Evolutionary conservation across 176 grass and related monocot species (phyloP).

Genomic region (Oryza meridionalis): DNA sequence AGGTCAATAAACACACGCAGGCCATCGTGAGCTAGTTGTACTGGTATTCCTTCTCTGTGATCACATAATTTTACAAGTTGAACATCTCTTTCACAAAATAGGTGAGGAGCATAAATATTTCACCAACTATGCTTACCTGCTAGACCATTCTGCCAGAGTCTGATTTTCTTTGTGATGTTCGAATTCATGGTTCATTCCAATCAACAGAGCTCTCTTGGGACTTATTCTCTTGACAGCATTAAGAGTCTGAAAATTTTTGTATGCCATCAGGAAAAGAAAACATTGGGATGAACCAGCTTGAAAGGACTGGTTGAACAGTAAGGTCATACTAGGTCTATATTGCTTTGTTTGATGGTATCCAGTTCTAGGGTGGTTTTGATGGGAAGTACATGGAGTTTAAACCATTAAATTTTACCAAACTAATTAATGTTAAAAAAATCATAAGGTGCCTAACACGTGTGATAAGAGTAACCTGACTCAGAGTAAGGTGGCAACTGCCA

Average conservation of each 20-base stretch:
- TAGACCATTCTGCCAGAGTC: slow-evolving; percentile 73
- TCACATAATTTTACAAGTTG: not conserved
- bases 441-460: not conserved
- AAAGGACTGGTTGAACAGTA: not conserved
- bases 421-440: not conserved
- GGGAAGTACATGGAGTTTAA: not conserved
- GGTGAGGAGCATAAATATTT: not conserved
- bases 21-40: slow-evolving; percentile 81
- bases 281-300: not conserved
- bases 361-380: not conserved
- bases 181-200: slow-evolving; percentile 90
- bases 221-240: slow-evolving; percentile 79
- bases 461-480: slow-evolving; percentile 31
- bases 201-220: slow-evolving; percentile 73
- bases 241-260: slow-evolving; percentile 50
- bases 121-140: slow-evolving; percentile 30
- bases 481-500: slow-evolving; percentile 45
- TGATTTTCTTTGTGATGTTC: slow-evolving; percentile 77
- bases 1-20: slow-evolving; percentile 41
- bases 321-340: not conserved
- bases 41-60: slow-evolving; percentile 79
- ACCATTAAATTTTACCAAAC: not conserved
- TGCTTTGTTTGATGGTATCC: not conserved
- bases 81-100: not conserved
- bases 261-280: not conserved